Conservation (phyloP, 129 eudicot genomes). For the Flaveria sonorensis region DNA sequence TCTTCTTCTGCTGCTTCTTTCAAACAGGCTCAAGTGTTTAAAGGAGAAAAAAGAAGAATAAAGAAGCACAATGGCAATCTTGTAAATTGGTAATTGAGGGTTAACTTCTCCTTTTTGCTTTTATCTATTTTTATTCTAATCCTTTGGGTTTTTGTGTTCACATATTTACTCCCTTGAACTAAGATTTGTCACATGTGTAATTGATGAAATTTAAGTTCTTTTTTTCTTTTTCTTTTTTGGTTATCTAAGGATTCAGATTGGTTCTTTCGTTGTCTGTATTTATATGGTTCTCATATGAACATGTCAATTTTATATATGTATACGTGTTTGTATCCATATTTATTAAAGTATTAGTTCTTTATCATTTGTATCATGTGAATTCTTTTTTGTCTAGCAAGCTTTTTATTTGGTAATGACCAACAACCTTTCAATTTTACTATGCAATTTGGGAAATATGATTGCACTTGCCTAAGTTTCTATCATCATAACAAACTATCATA, state of each 20-base stretch:
- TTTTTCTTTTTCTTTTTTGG: background rate
- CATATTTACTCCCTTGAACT: background rate
- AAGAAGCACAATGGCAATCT: conserved; percentile 35
- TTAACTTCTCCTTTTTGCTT: background rate
- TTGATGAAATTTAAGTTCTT: background rate
- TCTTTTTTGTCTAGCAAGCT: conserved; percentile 21
- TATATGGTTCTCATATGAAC: background rate
- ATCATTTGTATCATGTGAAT: conserved; percentile 12
- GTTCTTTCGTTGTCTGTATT: background rate
- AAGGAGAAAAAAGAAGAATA: conserved; percentile 36
- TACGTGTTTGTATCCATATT: background rate
- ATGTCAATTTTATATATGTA: background rate
- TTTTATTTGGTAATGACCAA: conserved; percentile 29
- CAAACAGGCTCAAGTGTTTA: conserved; percentile 40
- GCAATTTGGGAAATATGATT: conserved; percentile 33
- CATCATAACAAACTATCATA: conserved; percentile 43
- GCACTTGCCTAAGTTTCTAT: conserved; percentile 36
- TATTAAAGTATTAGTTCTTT: conserved; percentile 17
- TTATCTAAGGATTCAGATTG: background rate
- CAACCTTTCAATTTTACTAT: conserved; percentile 35
- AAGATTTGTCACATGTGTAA: conserved; percentile 2
- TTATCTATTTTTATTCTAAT: background rate
- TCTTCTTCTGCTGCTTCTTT: conserved; percentile 47
- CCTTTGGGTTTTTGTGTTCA: conserved; percentile 23
- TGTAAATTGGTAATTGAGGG: conserved; percentile 33